phyloP scores from a whole-genome alignment of 352 stramenopile genomes.

The Pythium guiyangense region DNA sequence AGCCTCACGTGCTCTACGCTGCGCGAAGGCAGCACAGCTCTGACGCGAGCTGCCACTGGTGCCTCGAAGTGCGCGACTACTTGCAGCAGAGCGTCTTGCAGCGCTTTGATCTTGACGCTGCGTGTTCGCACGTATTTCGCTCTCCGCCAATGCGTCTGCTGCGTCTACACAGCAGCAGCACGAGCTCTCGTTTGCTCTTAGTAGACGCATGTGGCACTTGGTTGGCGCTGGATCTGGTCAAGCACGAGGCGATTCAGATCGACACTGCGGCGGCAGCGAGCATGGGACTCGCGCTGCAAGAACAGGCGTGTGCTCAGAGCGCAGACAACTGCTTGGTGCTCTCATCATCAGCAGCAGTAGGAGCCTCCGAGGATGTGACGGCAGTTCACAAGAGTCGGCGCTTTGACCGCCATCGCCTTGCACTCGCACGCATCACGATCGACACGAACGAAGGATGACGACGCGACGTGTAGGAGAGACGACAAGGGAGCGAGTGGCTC shows the following conservation, averaged over 20 bases:
- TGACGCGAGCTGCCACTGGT: conserved; percentile 9
- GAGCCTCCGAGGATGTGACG: background rate
- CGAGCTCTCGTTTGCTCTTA: conserved; percentile 17
- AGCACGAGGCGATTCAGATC: conserved; percentile 14
- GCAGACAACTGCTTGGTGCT: conserved; percentile 3
- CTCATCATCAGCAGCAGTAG: background rate
- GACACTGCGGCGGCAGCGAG: background rate
- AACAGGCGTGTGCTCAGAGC: background rate
- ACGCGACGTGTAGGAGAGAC: background rate
- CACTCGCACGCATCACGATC: background rate
- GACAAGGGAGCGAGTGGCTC: background rate
- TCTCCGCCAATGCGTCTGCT: background rate
- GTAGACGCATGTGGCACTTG: conserved; percentile 18
- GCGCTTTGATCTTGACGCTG: conserved; percentile 19
- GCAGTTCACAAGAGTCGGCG: background rate
- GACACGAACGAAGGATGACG: background rate
- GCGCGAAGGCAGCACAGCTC: background rate
- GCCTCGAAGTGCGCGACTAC: conserved; percentile 40
- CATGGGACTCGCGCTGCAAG: background rate
- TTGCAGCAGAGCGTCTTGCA: conserved; percentile 18
- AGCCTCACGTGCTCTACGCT: conserved; percentile 14
- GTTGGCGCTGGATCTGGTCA: conserved; percentile 21
- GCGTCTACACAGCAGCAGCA: conserved; percentile 5
- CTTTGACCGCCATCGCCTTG: background rate
- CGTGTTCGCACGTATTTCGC: no score